Conservation (phyloP, 1,284 basidiomycete species). For the Cutaneotrichosporon dermatis region DNA sequence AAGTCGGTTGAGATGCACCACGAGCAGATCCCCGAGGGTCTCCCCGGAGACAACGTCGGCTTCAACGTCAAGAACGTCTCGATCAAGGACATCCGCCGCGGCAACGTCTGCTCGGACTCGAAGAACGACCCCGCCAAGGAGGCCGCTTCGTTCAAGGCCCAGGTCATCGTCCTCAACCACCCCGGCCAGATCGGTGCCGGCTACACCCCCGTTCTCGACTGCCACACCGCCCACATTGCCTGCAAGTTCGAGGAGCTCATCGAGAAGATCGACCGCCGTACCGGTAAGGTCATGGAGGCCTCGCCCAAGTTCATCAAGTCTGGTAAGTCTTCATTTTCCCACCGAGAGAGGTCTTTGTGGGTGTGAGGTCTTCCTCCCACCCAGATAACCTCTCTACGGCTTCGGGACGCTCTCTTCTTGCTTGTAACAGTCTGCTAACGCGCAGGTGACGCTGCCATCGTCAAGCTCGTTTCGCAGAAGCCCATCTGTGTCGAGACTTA, state of each 20-base stretch:
- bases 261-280: constrained; percentile 99
- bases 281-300: constrained; percentile 61
- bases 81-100: constrained; percentile 99
- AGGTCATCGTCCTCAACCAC: constrained; percentile 99
- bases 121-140: constrained; percentile 99
- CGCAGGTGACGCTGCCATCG: constrained; percentile 82
- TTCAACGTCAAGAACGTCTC: constrained; percentile 87
- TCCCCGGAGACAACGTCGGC: constrained; percentile 93
- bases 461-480: constrained; percentile 80
- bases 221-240: constrained; percentile 99
- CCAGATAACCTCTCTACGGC: too few relatives aligned
- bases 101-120: constrained; percentile 97
- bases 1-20: constrained; percentile 99
- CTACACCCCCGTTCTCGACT: constrained; percentile 92
- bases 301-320: constrained; percentile 91
- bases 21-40: constrained; percentile 94
- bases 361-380: too few relatives aligned
- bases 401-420: too few relatives aligned
- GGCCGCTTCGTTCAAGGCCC: constrained; percentile 98
- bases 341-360: too few relatives aligned
- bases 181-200: constrained; percentile 93
- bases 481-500: constrained; percentile 84
- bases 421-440: too few relatives aligned
- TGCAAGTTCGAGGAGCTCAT: constrained; percentile 98
- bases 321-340: neutral